Base-by-base conservation (phyloP, 495 filamentous ascomycete genomes). In the Trichoderma parareesei region DNA sequence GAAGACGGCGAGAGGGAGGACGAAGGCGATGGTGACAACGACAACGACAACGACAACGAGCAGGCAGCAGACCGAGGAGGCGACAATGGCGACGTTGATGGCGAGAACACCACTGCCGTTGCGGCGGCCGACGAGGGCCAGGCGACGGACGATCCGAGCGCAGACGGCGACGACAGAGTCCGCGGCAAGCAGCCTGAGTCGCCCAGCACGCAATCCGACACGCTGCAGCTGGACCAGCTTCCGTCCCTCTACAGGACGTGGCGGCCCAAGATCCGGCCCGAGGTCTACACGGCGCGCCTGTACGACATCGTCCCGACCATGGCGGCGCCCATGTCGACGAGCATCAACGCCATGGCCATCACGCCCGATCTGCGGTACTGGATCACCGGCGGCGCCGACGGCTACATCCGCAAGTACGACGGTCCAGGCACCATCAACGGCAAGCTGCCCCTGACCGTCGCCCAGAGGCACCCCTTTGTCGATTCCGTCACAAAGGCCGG, bases 291-390 rank as follows among this genome's bases (percentile, higher is more conserved):
- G 8, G 94, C 95, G n/a, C 75, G 82, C 38, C 87, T 87, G 14
- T 99, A 98, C 81, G 94, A 99, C 75, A 96, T 99, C 49, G 88
- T 93, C 7, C 94, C 94, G 7, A 98, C 96, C 33, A 97, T 97
- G 73, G 94, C 94, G 14, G 94, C 94, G 3, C 94, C 94, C 4
- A 92, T 96, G 73, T 88, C 90, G 65, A 99, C 94, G 13, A 97
- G 92, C 42, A 90, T 99, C 78, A 99, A 99, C 71, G 87, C 91
- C 4, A 82, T 98, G 55, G 87, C 92, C 35, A 85, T 94, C 42
- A 99, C 94, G 1, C 92, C 92, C 16, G 95, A 98, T 75, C 90
- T 97, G 82, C 84, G 92, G 67, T 99, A 91, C 85, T 91, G 96
- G 69, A 92, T 98, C 73, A 96, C 86, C 38, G 94, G 93, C 41